Evolutionary conservation across 2,329 filamentous ascomycete species (phyloP), one percentile per base, ranked within the genome.

Genomic region (Fonsecaea monophora): DNA sequence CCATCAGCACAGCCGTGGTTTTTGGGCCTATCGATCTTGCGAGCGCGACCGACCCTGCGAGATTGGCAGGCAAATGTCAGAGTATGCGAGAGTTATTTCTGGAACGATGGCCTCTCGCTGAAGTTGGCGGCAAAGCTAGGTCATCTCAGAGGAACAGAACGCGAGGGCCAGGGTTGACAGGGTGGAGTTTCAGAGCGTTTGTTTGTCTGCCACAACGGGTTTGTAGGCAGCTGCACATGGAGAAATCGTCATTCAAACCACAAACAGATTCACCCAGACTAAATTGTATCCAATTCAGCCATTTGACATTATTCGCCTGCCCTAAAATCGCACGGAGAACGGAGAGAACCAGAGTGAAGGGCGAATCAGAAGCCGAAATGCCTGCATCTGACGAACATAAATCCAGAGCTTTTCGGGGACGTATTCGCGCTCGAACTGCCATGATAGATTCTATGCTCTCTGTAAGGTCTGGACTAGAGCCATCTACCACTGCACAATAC

Each of bases 51-150:
- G 7, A 67, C 37, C 5, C n/a, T 34, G 6, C 55, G 53, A 54
- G 60, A 67, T 35, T 67, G 65, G 65, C 65, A 64, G 53, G 38
- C 35, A 40, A 67, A 64, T 45, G 65, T 67, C 50, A 60, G 42
- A 15, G 15, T 67, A 3, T 67, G 40, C 21, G 65, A 67, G 40
- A 32, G 15, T 12, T 67, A 56, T 53, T 67, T 67, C 50, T 67
- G 65, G 65, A 67, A 61, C 15, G 65, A 67, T 38, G 57, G 56
- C 5, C 40, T 67, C 42, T 67, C 65, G n/a, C n/a, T 67, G 48
- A 67, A 53, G 37, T 42, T 67, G 18, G 56, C 65, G 4, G 50
- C 65, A 15, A 67, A 64, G 21, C 60, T 67, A 18, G 60, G 53
- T 18, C 40, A 64, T 48, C 56, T 67, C 1, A 34, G 45, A 35